Conservation (phyloP, 202 grass and related monocot species). For the Panicum virgatum region DNA sequence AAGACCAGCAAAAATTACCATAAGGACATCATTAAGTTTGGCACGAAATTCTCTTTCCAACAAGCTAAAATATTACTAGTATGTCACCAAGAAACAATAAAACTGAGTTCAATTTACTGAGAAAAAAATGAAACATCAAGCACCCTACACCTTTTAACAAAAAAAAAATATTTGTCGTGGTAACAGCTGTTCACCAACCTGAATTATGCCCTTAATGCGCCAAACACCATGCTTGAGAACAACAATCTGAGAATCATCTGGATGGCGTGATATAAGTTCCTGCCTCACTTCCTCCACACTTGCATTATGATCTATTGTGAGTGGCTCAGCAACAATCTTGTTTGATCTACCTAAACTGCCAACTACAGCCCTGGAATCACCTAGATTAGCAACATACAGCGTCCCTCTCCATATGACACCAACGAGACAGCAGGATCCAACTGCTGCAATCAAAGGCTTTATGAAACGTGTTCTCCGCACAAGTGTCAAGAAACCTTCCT, state of each 20-base stretch:
- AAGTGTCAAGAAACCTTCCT: conserved; percentile 69
- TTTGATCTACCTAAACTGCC: conserved; percentile 57
- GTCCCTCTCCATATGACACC: conserved; percentile 74
- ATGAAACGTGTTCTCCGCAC: conserved; percentile 66
- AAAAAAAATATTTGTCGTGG: neutral
- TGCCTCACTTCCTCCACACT: conserved; percentile 70
- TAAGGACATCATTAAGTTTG: neutral
- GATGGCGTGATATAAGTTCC: conserved; percentile 74
- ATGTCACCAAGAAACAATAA: neutral
- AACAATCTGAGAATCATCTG: conserved; percentile 80
- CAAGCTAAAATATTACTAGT: neutral
- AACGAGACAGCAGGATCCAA: conserved; percentile 81
- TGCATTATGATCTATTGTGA: conserved; percentile 85
- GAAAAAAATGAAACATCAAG: neutral
- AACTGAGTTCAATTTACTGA: neutral
- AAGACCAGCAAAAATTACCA: neutral
- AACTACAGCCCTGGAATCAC: conserved; percentile 77
- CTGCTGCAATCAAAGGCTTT: conserved; percentile 70
- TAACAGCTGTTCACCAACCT: conserved; percentile 41
- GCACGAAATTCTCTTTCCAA: conserved; percentile 7
- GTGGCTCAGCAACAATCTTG: conserved; percentile 62
- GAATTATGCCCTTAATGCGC: conserved; percentile 90
- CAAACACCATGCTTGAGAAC: conserved; percentile 83
- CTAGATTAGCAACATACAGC: conserved; percentile 70
- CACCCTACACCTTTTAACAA: neutral